A percentile compares a stretch with the other conserved stretches of the same genome.
Conservation (phyloP, 495 filamentous ascomycete genomes). For the Thermothielavioides terrestris region DNA sequence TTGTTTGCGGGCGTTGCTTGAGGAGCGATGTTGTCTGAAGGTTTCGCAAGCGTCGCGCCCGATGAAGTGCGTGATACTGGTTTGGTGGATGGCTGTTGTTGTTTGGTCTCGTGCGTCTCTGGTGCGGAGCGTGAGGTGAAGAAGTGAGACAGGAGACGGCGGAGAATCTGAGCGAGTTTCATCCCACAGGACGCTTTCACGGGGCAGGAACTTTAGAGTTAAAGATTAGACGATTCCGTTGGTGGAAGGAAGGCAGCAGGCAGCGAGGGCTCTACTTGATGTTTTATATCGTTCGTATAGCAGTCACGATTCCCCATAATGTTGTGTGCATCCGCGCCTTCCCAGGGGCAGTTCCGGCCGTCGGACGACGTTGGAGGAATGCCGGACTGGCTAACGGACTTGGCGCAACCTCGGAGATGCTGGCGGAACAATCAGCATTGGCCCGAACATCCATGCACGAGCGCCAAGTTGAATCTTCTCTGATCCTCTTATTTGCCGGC, state of each 20-base stretch:
- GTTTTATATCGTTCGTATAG: not conserved
- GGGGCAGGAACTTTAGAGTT: not conserved
- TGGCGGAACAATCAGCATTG: not conserved
- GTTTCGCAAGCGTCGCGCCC: constrained; percentile 9
- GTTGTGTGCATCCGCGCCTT: not conserved
- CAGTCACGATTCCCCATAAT: not conserved
- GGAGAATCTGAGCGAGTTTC: constrained; percentile 17
- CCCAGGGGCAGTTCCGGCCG: constrained; percentile 12
- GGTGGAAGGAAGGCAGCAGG: not conserved
- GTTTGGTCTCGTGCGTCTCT: constrained; percentile 17
- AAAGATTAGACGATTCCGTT: not conserved
- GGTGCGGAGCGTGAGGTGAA: constrained; percentile 4
- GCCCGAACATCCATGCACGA: too few species aligned
- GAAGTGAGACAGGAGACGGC: constrained; percentile 25
- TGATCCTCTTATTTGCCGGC: too few species aligned
- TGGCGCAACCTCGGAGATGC: constrained; percentile 10
- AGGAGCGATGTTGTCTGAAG: not conserved
- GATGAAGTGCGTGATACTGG: constrained; percentile 5
- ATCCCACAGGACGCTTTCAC: constrained; percentile 8
- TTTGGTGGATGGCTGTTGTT: not conserved
- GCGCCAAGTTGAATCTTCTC: too few species aligned
- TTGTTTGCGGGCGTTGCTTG: constrained; percentile 12
- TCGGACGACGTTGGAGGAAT: constrained; percentile 43
- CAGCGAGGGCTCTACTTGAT: not conserved
- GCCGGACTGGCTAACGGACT: constrained; percentile 34